A percentile compares a stretch with the other conserved stretches of the same genome.
These are phyloP conservation scores for Suillus hirtellus DNA, from an alignment of 768 basidiomycete species.

Conservation along the genomic window DNA sequence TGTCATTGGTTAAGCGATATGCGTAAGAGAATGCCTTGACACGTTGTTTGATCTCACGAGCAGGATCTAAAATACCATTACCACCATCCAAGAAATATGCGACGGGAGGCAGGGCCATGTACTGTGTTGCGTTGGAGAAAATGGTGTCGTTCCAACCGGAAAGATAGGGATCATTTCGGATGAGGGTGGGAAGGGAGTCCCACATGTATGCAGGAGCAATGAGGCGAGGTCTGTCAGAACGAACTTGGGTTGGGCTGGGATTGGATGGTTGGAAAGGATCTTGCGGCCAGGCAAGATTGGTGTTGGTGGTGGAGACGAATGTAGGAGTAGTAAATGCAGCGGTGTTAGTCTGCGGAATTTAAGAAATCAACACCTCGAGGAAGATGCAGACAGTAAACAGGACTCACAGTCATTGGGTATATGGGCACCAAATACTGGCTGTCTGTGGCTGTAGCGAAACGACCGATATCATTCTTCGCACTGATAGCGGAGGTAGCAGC, in stretches of 20 bases:
- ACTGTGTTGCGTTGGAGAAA: slow-evolving; percentile 83
- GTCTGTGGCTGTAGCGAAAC: slow-evolving; percentile 79
- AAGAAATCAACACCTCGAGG: slow-evolving; percentile 12
- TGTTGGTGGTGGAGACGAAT: slow-evolving; percentile 56
- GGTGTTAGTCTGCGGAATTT: slow-evolving; percentile 60
- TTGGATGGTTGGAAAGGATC: slow-evolving; percentile 74
- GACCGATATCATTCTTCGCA: slow-evolving; percentile 59
- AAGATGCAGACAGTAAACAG: neutral
- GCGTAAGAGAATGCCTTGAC: slow-evolving; percentile 93
- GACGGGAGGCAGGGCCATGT: slow-evolving; percentile 62
- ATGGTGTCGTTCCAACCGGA: slow-evolving; percentile 88
- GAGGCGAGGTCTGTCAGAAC: slow-evolving; percentile 83
- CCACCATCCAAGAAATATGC: slow-evolving; percentile 74
- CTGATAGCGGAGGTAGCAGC: slow-evolving; percentile 58
- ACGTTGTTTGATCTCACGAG: slow-evolving; percentile 85
- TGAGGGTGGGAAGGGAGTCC: slow-evolving; percentile 75
- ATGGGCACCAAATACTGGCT: slow-evolving; percentile 78
- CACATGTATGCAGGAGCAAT: slow-evolving; percentile 94
- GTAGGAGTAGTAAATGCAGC: slow-evolving; percentile 73
- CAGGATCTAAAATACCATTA: slow-evolving; percentile 90
- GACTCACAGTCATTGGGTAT: slow-evolving; percentile 85
- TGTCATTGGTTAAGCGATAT: slow-evolving; percentile 89
- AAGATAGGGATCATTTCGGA: slow-evolving; percentile 83
- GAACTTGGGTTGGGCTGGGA: slow-evolving; percentile 59
- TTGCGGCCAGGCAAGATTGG: slow-evolving; percentile 68